phyloP scores from a whole-genome alignment of 148 eudicot species.

The Camellia lanceoleosa region DNA sequence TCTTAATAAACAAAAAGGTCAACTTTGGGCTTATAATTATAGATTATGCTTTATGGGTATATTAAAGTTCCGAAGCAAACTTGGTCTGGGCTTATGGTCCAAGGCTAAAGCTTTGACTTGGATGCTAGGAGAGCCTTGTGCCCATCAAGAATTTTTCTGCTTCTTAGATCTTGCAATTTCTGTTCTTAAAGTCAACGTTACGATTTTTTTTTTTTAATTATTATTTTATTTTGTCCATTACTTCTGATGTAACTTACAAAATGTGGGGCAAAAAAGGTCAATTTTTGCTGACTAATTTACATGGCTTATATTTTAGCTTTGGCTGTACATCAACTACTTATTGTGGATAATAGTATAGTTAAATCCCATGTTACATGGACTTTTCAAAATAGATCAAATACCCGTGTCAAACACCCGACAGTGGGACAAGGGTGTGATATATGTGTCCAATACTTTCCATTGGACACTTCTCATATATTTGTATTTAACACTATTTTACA shows the following conservation, averaged over 20 bases:
- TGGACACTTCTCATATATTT: too few relatives aligned
- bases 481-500: too few relatives aligned
- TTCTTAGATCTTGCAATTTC: not conserved
- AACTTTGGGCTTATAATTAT: not conserved
- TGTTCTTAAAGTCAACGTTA: not conserved
- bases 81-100: not conserved
- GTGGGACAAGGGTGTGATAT: too few relatives aligned
- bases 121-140: conserved; percentile 10
- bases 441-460: too few relatives aligned
- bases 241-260: too few relatives aligned
- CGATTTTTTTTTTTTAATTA: not conserved
- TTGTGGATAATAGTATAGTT: not conserved
- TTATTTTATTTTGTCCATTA: not conserved
- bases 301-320: not conserved
- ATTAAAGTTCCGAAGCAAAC: not conserved
- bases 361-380: too few relatives aligned
- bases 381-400: too few relatives aligned
- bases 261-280: too few relatives aligned
- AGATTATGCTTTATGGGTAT: conserved; percentile 9
- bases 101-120: conserved; percentile 3
- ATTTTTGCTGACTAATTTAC: not conserved
- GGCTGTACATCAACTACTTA: not conserved
- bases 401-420: too few relatives aligned
- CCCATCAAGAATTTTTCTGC: not conserved
- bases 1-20: not conserved